Evolutionary conservation across 768 basidiomycete species (phyloP), one percentile per base, ranked within the genome.

Genomic region (Xerocomellus chrysenteron): DNA sequence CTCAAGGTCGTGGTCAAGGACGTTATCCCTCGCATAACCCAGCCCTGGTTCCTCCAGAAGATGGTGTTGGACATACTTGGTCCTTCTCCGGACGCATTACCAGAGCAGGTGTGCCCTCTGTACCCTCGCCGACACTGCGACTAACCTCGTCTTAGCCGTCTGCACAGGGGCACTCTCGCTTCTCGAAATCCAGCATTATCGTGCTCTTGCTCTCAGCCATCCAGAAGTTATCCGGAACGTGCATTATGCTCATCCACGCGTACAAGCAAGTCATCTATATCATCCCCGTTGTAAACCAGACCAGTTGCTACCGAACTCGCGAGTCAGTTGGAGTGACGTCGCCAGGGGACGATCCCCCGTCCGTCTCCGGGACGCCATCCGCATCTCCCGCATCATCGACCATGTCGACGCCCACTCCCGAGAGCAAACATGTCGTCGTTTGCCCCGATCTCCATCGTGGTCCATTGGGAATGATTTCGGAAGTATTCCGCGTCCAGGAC

Each of bases 31-130:
- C 85, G 82, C 61, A 69, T 96, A 49, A 82, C 84, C 7, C 88
- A 97, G 68, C 89, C 91, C 0, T 98, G 95, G 94, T 98, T 97
- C 69, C 81, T 96, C 45, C 85, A 93, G 55, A 84, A 78, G 64
- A 65, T 80, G 4, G 76, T 89, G 12, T 76, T 95, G 36, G 84
- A 86, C 63, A 69, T 87, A 4, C 73, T 96, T 12, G 88, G 84
- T 8, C 75, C 78, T 26, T 66, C 69, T 37, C 68, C 73, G 2
- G 73, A 70, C 26, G 55, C 17, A 21, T 49, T 14, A 7, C 49
- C 57, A 14, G 59, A 65, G 44, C 59, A 67, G 63, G 73, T 69
- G 28, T 33, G 59, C 7, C 19, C 33, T 37, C 33, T 16, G 35
- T 33, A 4, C 28, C 44, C 7, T 37, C 9, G 24, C 10, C 37